Evolutionary conservation across 805 yeast genomes (phyloP), one percentile per base, ranked within the genome.

Genomic region (Millerago galiae): DNA sequence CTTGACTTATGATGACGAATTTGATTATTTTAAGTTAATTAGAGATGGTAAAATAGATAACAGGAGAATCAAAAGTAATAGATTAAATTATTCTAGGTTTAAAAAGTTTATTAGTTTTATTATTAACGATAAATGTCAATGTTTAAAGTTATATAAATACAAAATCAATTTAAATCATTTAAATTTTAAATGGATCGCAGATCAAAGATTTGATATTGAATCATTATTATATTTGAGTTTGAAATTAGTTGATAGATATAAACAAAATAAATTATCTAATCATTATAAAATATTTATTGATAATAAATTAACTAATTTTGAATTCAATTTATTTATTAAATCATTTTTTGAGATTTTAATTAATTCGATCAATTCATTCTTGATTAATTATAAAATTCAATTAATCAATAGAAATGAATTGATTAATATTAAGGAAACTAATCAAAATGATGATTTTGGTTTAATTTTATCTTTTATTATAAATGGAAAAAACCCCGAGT

Each of bases 181-280:
- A 9, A n/a, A 7, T 16, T 42, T 38, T 11, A 29, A 35, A 35
- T 42, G 45, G 45, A 24, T 24, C 18, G 42, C 37, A 10, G 45
- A 42, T 27, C 5, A 11, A 4, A 38, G 34, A 9, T 25, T 42
- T 16, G 40, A 42, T 18, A 35, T 42, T 27, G 45, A 42, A 37
- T 35, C 42, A 6, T 8, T 42, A 10, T n/a, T 34, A 15, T 42
- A 35, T 18, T 26, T 42, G 29, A 38, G 27, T 10, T 38, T 42
- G 8, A 16, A 29, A 24, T 27, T 42, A 10, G 26, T 42, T n/a
- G 18, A 26, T 21, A 15, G 31, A 2, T 15, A 42, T 16, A 13
- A 29, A 29, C 16, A 14, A 16, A 29, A 14, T 29, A n/a, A 8
- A 35, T 13, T 8, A 26, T 42, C n/a, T 34, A 38, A 16, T 36